phyloP scores from a whole-genome alignment of 345 rosid genomes.

The Citrus hindsii region DNA sequence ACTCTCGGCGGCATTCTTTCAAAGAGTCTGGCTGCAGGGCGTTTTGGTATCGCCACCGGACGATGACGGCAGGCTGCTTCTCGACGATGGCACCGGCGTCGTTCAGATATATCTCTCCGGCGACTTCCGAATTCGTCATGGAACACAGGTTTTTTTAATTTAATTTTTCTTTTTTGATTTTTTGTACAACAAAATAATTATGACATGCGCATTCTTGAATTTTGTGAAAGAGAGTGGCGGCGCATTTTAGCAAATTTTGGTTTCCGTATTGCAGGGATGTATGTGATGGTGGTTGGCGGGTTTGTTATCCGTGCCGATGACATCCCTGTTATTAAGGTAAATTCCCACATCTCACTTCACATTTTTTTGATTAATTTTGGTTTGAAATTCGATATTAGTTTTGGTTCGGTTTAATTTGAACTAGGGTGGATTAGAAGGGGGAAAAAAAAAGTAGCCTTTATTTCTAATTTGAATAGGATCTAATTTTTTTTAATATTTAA shows the following conservation, averaged over 20 bases:
- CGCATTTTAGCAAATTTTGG: not conserved
- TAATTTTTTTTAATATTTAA: no score
- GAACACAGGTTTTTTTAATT: slow-evolving; percentile 37
- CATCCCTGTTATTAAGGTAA: slow-evolving; percentile 66
- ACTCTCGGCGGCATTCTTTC: slow-evolving; percentile 73
- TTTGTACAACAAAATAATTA: no score
- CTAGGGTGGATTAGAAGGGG: no score
- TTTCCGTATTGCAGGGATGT: slow-evolving; percentile 48
- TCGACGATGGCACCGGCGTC: slow-evolving; percentile 77
- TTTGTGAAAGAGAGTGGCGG: not conserved
- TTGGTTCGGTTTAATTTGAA: no score
- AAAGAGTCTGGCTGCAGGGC: slow-evolving; percentile 96
- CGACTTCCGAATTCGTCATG: slow-evolving; percentile 64
- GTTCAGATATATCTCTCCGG: slow-evolving; percentile 57
- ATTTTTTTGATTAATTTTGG: no score
- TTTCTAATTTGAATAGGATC: no score
- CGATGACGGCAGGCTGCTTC: slow-evolving; percentile 42
- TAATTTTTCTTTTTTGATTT: not conserved
- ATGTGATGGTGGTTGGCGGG: slow-evolving; percentile 83
- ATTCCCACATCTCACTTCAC: not conserved
- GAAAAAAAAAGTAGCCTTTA: no score
- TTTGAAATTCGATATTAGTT: no score
- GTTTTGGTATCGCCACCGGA: slow-evolving; percentile 43
- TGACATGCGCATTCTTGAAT: not conserved
- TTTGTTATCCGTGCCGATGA: slow-evolving; percentile 37